A percentile compares a stretch with the other conserved stretches of the same genome.
Evolutionary conservation across 1,139 yeast genomes (phyloP).

Genomic region (Debaryomycetaceae sp.): DNA sequence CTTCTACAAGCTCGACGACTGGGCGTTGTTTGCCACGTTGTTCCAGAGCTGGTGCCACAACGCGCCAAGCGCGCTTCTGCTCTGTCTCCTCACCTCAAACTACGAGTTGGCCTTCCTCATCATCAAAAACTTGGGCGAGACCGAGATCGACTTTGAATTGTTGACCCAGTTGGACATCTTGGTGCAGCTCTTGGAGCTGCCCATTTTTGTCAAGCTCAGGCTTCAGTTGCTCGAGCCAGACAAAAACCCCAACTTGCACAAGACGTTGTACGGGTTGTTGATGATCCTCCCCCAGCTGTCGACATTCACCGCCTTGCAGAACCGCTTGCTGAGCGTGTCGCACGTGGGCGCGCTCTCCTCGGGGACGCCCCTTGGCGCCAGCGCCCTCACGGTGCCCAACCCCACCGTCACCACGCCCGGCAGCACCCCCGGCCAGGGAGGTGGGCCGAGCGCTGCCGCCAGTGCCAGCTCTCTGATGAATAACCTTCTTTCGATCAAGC

Average conservation of each 20-base stretch:
- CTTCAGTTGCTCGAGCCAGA: slow-evolving; percentile 86
- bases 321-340: slow-evolving; percentile 57
- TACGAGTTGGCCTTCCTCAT: slow-evolving; percentile 85
- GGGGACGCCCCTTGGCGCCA: slow-evolving; percentile 18
- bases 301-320: slow-evolving; percentile 80
- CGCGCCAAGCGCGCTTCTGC: slow-evolving; percentile 81
- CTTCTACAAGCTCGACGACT: slow-evolving; percentile 53
- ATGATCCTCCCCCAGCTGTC: slow-evolving; percentile 95
- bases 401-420: slow-evolving; percentile 7
- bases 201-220: slow-evolving; percentile 84
- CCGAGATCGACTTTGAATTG: slow-evolving; percentile 67
- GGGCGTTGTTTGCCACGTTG: slow-evolving; percentile 66
- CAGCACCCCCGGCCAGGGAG: slow-evolving; percentile 4
- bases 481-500: slow-evolving; percentile 35
- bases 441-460: slow-evolving; percentile 14
- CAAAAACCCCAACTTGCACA: slow-evolving; percentile 74
- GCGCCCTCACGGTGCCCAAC: slow-evolving; percentile 11
- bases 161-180: slow-evolving; percentile 76
- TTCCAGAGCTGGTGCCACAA: slow-evolving; percentile 93
- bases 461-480: slow-evolving; percentile 10
- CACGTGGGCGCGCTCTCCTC: slow-evolving; percentile 20
- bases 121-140: slow-evolving; percentile 68
- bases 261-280: slow-evolving; percentile 84
- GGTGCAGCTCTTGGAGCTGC: slow-evolving; percentile 74
- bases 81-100: slow-evolving; percentile 83